A percentile compares a stretch with the other conserved stretches of the same genome.
These are phyloP conservation scores for Volvariella surrecta DNA, from an alignment of 1,284 basidiomycete species.

Conservation along the genomic window DNA sequence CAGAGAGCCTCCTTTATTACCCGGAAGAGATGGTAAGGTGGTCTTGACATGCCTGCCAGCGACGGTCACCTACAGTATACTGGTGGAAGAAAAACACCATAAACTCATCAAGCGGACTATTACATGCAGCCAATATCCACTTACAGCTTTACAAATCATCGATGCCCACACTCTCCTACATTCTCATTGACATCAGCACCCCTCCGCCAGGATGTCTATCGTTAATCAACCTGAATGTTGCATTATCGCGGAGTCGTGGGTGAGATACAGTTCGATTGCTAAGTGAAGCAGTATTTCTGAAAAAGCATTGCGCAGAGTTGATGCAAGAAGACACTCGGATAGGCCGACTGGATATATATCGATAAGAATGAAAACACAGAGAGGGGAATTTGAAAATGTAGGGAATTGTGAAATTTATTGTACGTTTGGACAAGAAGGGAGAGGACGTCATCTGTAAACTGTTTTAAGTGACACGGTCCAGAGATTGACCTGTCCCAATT, in stretches of 20 bases:
- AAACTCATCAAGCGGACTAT: conserved; percentile 8
- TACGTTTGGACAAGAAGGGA: too few species aligned
- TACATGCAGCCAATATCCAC: conserved; percentile 14
- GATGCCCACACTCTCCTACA: conserved; percentile 23
- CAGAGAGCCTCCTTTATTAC: conserved; percentile 13
- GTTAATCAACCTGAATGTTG: conserved; percentile 15
- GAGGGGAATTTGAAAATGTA: too few species aligned
- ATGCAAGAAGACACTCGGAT: background rate
- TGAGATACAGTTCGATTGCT: background rate
- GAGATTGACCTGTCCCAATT: too few species aligned
- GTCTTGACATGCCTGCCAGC: conserved; percentile 17
- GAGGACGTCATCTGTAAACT: too few species aligned
- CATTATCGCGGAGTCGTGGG: background rate
- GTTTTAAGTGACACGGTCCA: too few species aligned
- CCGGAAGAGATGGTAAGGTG: conserved; percentile 17
- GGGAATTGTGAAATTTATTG: too few species aligned
- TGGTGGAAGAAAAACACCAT: background rate
- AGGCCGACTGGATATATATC: background rate
- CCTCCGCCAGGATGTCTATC: conserved; percentile 14
- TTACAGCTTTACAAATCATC: conserved; percentile 24
- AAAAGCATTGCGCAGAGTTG: background rate
- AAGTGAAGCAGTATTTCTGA: background rate
- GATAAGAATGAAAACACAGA: too few species aligned
- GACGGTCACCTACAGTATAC: conserved; percentile 12
- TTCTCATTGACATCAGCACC: conserved; percentile 21